These are phyloP conservation scores for Phytophthora sp. DNA, from an alignment of 352 stramenopile genomes.

Conservation along the genomic window DNA sequence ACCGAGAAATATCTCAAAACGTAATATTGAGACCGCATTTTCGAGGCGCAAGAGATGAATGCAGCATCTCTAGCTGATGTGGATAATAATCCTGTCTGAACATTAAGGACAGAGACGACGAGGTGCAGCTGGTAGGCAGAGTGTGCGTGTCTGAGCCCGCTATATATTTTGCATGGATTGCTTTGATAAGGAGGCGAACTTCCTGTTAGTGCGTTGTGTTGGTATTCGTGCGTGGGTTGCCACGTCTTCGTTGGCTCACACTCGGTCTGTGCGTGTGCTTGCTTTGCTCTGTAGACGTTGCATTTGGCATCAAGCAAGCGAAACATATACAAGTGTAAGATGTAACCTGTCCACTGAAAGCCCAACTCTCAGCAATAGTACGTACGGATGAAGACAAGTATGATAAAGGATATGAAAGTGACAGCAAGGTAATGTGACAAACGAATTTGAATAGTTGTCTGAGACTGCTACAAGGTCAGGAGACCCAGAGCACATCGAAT, in stretches of 20 bases:
- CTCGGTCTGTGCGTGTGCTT: conserved; percentile 20
- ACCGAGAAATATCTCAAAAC: not conserved
- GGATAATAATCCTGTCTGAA: conserved; percentile 6
- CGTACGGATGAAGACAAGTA: conserved; percentile 17
- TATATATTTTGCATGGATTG: conserved; percentile 36
- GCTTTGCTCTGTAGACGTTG: conserved; percentile 12
- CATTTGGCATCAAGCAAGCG: not conserved
- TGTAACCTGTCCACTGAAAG: no score
- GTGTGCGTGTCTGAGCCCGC: not conserved
- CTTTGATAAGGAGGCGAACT: conserved; percentile 27
- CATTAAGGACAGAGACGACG: conserved; percentile 21
- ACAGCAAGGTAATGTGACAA: conserved; percentile 28
- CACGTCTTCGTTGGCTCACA: conserved; percentile 10
- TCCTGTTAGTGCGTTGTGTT: conserved; percentile 22
- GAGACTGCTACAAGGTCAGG: conserved; percentile 10
- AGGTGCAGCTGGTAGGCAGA: conserved; percentile 37
- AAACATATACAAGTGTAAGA: not conserved
- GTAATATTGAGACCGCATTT: not conserved
- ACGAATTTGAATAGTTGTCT: conserved; percentile 24
- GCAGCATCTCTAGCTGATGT: not conserved
- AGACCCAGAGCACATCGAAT: conserved; percentile 25
- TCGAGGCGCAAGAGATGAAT: conserved; percentile 1
- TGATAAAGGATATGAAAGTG: conserved; percentile 13
- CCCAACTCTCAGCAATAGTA: not conserved
- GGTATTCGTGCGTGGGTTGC: not conserved